phyloP scores from a whole-genome alignment of 2,329 filamentous ascomycete genomes.

The Taxawa tesnikishii region DNA sequence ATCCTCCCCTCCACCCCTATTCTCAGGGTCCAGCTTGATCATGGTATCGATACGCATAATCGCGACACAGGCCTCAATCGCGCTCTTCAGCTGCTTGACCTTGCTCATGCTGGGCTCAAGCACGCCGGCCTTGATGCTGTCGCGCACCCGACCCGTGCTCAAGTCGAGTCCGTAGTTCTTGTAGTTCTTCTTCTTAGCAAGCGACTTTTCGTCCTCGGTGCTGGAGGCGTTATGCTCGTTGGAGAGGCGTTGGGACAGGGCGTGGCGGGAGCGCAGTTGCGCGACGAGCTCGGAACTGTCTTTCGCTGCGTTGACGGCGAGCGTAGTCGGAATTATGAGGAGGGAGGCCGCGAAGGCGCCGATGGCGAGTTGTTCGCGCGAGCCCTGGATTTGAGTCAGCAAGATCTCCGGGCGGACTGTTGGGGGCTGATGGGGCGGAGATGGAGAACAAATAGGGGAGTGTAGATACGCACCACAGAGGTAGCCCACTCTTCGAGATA shows the following conservation, averaged over 20 bases:
- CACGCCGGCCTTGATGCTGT: slow-evolving; percentile 88
- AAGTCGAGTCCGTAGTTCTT: slow-evolving; percentile 97
- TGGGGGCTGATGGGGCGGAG: too few species aligned
- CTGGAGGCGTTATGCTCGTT: slow-evolving; percentile 18
- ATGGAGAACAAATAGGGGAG: slow-evolving; percentile 1
- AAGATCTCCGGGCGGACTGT: too few species aligned
- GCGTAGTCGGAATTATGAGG: slow-evolving; percentile 87
- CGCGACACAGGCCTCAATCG: slow-evolving; percentile 94
- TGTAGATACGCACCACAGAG: slow-evolving; percentile 55
- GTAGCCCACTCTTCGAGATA: slow-evolving; percentile 98
- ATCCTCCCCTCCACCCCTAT: slow-evolving; percentile 56
- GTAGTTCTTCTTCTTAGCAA: slow-evolving; percentile 92
- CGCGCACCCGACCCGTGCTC: slow-evolving; percentile 76
- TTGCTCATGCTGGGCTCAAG: slow-evolving; percentile 97
- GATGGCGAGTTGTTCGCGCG: slow-evolving; percentile 93
- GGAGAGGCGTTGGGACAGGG: slow-evolving; percentile 84
- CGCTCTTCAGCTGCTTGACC: slow-evolving; percentile 94
- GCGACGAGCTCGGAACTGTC: slow-evolving; percentile 91
- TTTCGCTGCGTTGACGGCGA: slow-evolving; percentile 94
- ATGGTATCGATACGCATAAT: slow-evolving; percentile 99
- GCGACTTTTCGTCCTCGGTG: slow-evolving; percentile 69
- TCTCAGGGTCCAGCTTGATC: slow-evolving; percentile 93
- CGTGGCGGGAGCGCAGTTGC: slow-evolving; percentile 87
- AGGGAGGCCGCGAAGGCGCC: slow-evolving; percentile 94
- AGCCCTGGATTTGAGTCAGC: slow-evolving; percentile 45